Conservation (phyloP, 2,329 filamentous ascomycete genomes). For the Cladophialophora bantiana region DNA sequence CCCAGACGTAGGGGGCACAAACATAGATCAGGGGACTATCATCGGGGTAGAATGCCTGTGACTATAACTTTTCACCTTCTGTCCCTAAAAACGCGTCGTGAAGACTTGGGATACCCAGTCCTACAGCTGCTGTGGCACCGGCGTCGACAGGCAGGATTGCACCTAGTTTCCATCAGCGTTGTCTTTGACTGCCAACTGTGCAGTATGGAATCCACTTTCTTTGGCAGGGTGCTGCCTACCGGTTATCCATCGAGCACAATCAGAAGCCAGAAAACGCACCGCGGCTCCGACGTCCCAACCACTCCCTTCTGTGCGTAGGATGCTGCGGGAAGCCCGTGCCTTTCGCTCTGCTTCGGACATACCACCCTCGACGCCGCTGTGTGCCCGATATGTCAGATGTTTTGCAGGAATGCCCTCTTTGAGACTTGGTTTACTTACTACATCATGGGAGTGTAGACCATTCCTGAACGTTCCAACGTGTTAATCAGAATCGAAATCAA, state of each 20-base stretch:
- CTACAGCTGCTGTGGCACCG: slow-evolving; percentile 53
- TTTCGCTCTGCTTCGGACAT: slow-evolving; percentile 60
- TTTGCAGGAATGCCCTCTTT: neutral
- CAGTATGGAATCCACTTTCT: neutral
- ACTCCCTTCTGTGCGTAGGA: slow-evolving; percentile 61
- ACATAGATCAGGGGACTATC: neutral
- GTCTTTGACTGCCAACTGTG: neutral
- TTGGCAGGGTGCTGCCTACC: slow-evolving; percentile 41
- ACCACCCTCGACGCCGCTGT: slow-evolving; percentile 49
- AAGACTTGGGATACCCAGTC: slow-evolving; percentile 48
- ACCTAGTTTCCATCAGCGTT: neutral
- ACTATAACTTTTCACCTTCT: neutral
- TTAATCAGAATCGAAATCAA: neutral
- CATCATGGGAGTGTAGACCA: slow-evolving; percentile 60
- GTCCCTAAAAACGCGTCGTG: slow-evolving; percentile 14
- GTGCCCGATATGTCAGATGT: neutral
- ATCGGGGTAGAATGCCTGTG: neutral
- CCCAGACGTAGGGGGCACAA: neutral
- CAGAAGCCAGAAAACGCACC: slow-evolving; percentile 58
- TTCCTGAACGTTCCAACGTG: neutral
- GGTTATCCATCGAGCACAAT: slow-evolving; percentile 61
- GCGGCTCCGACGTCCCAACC: slow-evolving; percentile 62
- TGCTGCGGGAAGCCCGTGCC: slow-evolving; percentile 56
- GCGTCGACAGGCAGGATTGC: slow-evolving; percentile 57
- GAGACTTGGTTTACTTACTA: slow-evolving; percentile 42